Evolutionary conservation across 495 filamentous ascomycete genomes (phyloP).

Genomic region (Trichoderma asperelloides): DNA sequence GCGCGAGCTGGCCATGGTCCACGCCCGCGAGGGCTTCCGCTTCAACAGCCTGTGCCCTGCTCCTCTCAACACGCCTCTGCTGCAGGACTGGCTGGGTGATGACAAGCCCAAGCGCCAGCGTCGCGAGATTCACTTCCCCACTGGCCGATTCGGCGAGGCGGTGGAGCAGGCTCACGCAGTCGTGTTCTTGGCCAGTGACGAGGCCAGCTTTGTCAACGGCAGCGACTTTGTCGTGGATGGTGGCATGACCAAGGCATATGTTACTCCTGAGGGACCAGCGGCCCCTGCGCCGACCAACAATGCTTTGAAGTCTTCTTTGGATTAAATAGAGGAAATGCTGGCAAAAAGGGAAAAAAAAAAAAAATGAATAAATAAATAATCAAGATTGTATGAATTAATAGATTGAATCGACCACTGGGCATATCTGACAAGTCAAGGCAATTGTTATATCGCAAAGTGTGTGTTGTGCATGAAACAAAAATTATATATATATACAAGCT

Average conservation of each 20-base stretch:
- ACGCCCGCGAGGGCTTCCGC: constrained; percentile 73
- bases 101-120: constrained; percentile 74
- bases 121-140: constrained; percentile 90
- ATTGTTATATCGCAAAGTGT: neutral
- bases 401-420: too few species aligned
- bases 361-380: neutral
- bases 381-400: neutral
- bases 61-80: constrained; percentile 75
- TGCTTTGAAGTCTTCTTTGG: constrained; percentile 31
- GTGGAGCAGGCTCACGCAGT: constrained; percentile 94
- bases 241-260: constrained; percentile 92
- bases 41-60: constrained; percentile 93
- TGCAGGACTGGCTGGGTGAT: constrained; percentile 93
- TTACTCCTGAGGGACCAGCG: constrained; percentile 79
- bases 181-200: constrained; percentile 87
- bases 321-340: neutral
- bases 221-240: constrained; percentile 93
- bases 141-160: constrained; percentile 90
- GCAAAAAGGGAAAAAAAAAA: too few species aligned
- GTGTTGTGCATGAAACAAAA: neutral
- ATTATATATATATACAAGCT: neutral
- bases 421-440: neutral
- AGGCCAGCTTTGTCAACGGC: constrained; percentile 88
- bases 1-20: constrained; percentile 71
- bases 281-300: constrained; percentile 64